These are phyloP conservation scores for Globisporangium recalcitrans DNA, from an alignment of 352 stramenopile genomes.

Conservation along the genomic window DNA sequence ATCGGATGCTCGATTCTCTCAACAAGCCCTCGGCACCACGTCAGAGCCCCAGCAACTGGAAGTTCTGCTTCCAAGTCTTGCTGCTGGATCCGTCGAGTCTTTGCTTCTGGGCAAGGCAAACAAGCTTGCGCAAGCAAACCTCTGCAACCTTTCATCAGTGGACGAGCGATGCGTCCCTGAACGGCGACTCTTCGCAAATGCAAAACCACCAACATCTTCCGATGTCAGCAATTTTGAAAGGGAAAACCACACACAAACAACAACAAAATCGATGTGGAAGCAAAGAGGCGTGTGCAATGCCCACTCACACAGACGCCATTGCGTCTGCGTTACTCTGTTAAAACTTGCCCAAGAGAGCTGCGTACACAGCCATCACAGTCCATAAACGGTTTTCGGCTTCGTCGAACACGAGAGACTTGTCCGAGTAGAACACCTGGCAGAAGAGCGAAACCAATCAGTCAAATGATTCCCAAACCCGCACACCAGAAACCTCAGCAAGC, in stretches of 20 bases:
- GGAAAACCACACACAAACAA: not conserved
- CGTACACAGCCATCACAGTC: conserved; percentile 97
- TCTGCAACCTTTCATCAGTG: conserved; percentile 4
- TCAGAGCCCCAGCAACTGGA: conserved; percentile 92
- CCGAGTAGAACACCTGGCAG: conserved; percentile 90
- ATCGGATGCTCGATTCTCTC: conserved; percentile 96
- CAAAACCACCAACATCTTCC: conserved; percentile 6
- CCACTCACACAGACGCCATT: not conserved
- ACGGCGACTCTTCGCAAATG: conserved; percentile 3
- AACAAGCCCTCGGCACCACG: conserved; percentile 94
- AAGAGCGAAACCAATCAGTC: not conserved
- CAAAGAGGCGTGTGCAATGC: not conserved
- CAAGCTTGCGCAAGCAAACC: not conserved
- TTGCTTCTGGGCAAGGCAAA: conserved; percentile 3
- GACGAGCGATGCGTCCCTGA: not conserved
- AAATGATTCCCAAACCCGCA: not conserved
- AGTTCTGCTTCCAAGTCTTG: not conserved
- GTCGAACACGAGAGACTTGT: conserved; percentile 94
- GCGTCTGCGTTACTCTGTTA: conserved; percentile 19
- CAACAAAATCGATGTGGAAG: not conserved
- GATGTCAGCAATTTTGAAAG: not conserved
- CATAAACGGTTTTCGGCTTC: conserved; percentile 98
- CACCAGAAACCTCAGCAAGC: conserved; percentile 3
- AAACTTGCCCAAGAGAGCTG: conserved; percentile 58
- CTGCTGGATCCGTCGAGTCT: conserved; percentile 2